These are phyloP conservation scores for Elsinoe batatas DNA, from an alignment of 2,329 filamentous ascomycete species.

Conservation along the genomic window DNA sequence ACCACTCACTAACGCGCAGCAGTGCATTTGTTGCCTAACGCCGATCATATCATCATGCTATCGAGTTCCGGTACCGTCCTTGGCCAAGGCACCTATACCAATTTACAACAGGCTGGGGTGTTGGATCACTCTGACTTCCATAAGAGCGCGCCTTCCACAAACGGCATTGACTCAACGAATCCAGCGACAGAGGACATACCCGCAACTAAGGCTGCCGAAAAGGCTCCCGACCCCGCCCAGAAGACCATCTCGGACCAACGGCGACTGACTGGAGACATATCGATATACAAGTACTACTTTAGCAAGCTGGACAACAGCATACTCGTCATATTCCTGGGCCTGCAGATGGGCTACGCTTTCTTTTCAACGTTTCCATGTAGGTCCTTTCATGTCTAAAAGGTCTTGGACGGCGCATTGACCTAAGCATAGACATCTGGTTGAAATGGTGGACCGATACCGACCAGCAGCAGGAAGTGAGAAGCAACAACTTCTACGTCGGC, in stretches of 20 bases:
- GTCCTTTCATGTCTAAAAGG: not conserved
- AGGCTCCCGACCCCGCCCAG: too few relatives aligned
- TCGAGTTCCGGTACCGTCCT: constrained; percentile 28
- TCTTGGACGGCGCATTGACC: not conserved
- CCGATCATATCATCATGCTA: constrained; percentile 35
- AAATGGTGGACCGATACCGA: constrained; percentile 14
- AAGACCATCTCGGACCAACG: not conserved
- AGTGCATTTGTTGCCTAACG: constrained; percentile 10
- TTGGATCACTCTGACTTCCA: not conserved
- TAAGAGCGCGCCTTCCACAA: too few relatives aligned
- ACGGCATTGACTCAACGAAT: not conserved
- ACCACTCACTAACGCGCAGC: not conserved
- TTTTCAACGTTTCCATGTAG: constrained; percentile 13
- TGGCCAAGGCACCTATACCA: constrained; percentile 25
- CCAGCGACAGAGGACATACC: not conserved
- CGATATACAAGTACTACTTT: constrained; percentile 30
- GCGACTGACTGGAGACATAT: constrained; percentile 29
- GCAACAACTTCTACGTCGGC: constrained; percentile 9
- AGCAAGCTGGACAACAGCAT: constrained; percentile 21
- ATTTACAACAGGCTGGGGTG: not conserved
- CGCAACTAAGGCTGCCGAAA: too few relatives aligned
- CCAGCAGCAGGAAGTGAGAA: not conserved
- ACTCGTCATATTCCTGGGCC: constrained; percentile 23
- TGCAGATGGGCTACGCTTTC: constrained; percentile 21
- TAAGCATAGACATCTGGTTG: constrained; percentile 5